These are phyloP conservation scores for Globisporangium iwayamae DNA, from an alignment of 352 stramenopile species.

Conservation along the genomic window DNA sequence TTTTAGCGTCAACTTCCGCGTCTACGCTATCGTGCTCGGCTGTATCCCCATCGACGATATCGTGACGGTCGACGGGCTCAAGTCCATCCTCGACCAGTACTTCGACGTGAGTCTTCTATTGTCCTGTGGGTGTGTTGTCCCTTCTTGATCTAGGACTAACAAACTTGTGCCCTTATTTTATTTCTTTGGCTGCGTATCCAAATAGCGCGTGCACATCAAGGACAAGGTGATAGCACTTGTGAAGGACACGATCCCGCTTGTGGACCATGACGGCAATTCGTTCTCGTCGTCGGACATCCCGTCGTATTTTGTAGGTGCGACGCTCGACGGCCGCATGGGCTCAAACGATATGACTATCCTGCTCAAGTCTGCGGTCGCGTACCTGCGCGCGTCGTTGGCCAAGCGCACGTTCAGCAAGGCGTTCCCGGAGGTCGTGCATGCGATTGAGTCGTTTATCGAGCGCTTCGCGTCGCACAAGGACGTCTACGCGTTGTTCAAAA, in stretches of 20 bases:
- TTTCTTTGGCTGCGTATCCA: background rate
- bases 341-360: constrained; percentile 45
- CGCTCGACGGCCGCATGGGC: constrained; percentile 49
- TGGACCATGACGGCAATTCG: constrained; percentile 19
- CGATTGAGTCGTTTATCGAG: constrained; percentile 52
- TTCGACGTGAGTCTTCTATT: constrained; percentile 32
- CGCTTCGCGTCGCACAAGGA: constrained; percentile 33
- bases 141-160: background rate
- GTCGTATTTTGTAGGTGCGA: constrained; percentile 45
- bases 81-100: constrained; percentile 49
- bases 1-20: constrained; percentile 75
- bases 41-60: constrained; percentile 43
- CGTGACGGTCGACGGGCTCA: constrained; percentile 37
- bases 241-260: constrained; percentile 47
- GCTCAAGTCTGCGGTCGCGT: constrained; percentile 50
- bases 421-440: constrained; percentile 49
- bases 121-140: background rate
- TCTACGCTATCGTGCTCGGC: constrained; percentile 59
- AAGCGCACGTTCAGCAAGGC: constrained; percentile 45
- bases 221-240: constrained; percentile 72
- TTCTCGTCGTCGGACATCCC: constrained; percentile 46
- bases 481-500: constrained; percentile 36
- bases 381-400: constrained; percentile 49
- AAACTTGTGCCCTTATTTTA: background rate
- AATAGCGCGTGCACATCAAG: constrained; percentile 51